A percentile compares a stretch with the other conserved stretches of the same genome.
Evolutionary conservation across 2,329 filamentous ascomycete genomes (phyloP).

Genomic region (Colletotrichum sp.): DNA sequence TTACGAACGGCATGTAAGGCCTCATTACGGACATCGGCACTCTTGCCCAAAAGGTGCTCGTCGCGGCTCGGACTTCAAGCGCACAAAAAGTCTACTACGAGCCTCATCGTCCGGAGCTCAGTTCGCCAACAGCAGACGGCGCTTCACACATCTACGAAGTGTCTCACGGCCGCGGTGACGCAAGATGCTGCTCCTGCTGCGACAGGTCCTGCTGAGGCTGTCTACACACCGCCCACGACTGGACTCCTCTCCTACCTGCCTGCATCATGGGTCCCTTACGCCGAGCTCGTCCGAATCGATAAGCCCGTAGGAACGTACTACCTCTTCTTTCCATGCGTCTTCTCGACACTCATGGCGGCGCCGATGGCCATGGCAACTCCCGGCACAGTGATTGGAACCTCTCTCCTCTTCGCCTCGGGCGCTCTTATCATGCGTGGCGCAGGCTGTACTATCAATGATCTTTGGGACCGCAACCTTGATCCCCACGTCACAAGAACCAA

Average conservation of each 20-base stretch:
- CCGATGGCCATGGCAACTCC: conserved; percentile 68
- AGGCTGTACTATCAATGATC: conserved; percentile 88
- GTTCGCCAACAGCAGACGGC: not conserved
- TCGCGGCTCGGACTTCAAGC: not conserved
- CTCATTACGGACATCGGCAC: not conserved
- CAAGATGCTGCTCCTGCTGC: conserved; percentile 16
- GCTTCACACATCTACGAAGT: conserved; percentile 14
- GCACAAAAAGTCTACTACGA: not conserved
- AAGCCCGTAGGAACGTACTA: conserved; percentile 85
- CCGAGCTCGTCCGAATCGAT: conserved; percentile 80
- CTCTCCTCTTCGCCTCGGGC: conserved; percentile 74
- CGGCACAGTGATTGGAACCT: conserved; percentile 66
- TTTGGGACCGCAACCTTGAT: conserved; percentile 89
- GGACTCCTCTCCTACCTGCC: conserved; percentile 76
- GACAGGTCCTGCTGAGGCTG: conserved; percentile 22
- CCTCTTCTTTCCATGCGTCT: conserved; percentile 84
- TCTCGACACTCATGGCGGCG: conserved; percentile 82
- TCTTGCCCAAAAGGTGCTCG: not conserved
- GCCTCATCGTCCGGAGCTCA: not conserved
- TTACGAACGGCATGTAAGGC: not conserved
- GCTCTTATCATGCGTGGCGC: conserved; percentile 87
- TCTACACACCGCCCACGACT: conserved; percentile 73
- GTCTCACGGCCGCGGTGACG: not conserved
- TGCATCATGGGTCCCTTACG: conserved; percentile 75
- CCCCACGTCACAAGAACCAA: conserved; percentile 78